Evolutionary conservation across 2,329 filamentous ascomycete species (phyloP).

Genomic region (Arachnomyces sp.): DNA sequence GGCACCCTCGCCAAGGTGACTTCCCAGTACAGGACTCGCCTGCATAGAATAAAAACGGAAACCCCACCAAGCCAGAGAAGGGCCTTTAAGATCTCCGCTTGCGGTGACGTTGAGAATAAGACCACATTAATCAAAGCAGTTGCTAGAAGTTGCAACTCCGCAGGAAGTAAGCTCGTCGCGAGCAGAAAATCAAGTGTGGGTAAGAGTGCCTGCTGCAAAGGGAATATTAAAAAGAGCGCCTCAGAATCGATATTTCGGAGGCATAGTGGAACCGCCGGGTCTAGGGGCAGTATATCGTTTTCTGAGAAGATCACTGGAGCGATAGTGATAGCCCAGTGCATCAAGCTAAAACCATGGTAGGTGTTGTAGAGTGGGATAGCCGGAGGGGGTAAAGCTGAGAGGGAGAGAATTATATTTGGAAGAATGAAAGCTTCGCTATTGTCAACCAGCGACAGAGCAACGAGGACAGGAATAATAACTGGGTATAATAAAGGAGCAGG

Average conservation of each 20-base stretch:
- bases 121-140: constrained; percentile 74
- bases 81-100: constrained; percentile 75
- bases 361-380: constrained; percentile 60
- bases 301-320: constrained; percentile 56
- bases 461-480: constrained; percentile 64
- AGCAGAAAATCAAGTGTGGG: constrained; percentile 70
- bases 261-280: constrained; percentile 25
- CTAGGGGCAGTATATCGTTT: constrained; percentile 28
- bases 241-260: constrained; percentile 46
- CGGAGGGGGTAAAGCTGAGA: constrained; percentile 66
- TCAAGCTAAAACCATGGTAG: constrained; percentile 51
- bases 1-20: constrained; percentile 81
- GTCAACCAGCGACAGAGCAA: constrained; percentile 65
- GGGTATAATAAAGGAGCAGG: constrained; percentile 89
- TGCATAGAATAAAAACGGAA: constrained; percentile 64
- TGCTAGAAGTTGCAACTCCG: constrained; percentile 83
- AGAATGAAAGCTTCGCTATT: constrained; percentile 57
- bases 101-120: constrained; percentile 69
- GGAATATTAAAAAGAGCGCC: constrained; percentile 61
- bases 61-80: constrained; percentile 81
- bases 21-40: constrained; percentile 70
- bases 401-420: constrained; percentile 72
- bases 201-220: constrained; percentile 72
- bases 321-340: constrained; percentile 75
- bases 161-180: constrained; percentile 76